These are phyloP conservation scores for Hanseniaspora clermontiae DNA, from an alignment of 805 yeast genomes.

Conservation along the genomic window DNA sequence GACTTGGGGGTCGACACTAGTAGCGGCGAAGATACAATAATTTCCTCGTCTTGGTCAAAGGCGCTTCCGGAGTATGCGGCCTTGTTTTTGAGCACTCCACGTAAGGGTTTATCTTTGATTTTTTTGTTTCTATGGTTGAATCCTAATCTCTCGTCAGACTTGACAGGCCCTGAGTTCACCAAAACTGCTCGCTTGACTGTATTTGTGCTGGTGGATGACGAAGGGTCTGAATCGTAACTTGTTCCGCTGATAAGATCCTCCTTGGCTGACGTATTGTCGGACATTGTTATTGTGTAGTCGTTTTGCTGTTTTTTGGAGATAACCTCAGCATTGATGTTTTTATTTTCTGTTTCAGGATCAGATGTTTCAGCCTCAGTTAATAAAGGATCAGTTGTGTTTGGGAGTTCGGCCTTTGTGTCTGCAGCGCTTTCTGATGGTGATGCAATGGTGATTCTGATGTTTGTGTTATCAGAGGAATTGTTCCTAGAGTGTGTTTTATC, in stretches of 20 bases:
- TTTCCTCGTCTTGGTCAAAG: conserved; percentile 10
- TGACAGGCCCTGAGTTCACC: conserved; percentile 3
- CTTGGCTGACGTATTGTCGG: not conserved
- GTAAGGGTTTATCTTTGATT: conserved; percentile 8
- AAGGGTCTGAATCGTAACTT: not conserved
- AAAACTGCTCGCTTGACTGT: conserved; percentile 10
- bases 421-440: not conserved
- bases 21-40: conserved; percentile 53
- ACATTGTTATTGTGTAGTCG: not conserved
- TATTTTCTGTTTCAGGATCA: not conserved
- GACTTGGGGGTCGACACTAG: conserved; percentile 83
- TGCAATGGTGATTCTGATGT: not conserved
- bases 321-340: not conserved
- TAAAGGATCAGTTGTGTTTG: not conserved
- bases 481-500: not conserved
- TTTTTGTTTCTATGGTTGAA: conserved; percentile 13
- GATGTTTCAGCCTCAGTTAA: not conserved
- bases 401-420: not conserved
- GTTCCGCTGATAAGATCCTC: not conserved
- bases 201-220: not conserved
- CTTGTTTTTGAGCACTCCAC: conserved; percentile 14
- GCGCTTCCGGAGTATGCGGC: not conserved
- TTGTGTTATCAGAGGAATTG: not conserved
- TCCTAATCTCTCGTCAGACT: conserved; percentile 12
- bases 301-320: conserved; percentile 1